Conservation (phyloP, 169 alveolate species). For the Amoebophrya sp. region DNA sequence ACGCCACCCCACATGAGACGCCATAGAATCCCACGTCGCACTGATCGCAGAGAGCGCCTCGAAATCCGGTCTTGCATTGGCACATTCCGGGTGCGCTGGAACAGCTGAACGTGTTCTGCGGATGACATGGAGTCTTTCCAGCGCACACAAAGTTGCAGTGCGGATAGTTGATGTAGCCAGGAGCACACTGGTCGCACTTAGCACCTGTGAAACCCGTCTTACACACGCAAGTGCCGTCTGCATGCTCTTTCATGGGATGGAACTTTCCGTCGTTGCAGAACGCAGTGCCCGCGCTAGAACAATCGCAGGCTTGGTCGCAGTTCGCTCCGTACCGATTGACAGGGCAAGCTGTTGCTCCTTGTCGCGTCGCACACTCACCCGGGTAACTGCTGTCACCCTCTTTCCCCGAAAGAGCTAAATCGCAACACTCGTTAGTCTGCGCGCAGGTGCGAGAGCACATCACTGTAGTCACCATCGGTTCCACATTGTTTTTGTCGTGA, state of each 20-base stretch:
- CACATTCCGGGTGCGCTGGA: not conserved
- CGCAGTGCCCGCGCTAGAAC: not conserved
- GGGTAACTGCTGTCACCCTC: not conserved
- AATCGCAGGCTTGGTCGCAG: not conserved
- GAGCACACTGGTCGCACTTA: slow-evolving; percentile 11
- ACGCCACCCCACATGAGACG: not conserved
- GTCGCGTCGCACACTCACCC: not conserved
- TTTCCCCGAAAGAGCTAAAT: not conserved
- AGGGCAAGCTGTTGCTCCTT: no score
- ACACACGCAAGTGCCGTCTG: not conserved
- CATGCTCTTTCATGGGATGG: not conserved
- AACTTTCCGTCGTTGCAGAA: not conserved
- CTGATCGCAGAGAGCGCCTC: not conserved
- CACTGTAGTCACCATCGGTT: not conserved
- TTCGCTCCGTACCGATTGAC: not conserved
- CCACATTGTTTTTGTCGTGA: not conserved
- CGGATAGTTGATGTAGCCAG: not conserved
- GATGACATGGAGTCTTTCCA: not conserved
- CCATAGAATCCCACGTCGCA: not conserved
- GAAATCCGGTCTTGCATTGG: not conserved
- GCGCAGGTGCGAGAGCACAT: not conserved
- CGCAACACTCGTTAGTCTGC: not conserved
- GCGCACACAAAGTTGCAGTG: not conserved
- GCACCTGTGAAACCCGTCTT: not conserved
- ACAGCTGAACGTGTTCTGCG: not conserved